A percentile compares a stretch with the other conserved stretches of the same genome.
Evolutionary conservation across 768 basidiomycete species (phyloP).

Genomic region (Termitomyces heimii): DNA sequence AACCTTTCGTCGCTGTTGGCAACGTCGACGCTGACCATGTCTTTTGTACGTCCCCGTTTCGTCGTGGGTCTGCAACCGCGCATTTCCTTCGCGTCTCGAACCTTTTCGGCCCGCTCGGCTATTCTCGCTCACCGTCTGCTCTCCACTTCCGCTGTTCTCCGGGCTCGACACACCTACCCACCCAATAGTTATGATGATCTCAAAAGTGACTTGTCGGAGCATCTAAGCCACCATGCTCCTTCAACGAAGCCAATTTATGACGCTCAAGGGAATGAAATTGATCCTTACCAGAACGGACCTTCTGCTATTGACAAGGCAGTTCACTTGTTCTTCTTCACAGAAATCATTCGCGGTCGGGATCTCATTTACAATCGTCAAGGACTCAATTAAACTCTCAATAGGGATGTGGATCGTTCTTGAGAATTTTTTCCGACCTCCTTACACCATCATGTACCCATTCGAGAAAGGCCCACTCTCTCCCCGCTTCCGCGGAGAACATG

Average conservation of each 20-base stretch:
- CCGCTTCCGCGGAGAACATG: slow-evolving; percentile 98
- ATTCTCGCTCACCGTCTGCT: slow-evolving; percentile 46
- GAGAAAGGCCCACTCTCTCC: slow-evolving; percentile 98
- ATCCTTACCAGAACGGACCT: slow-evolving; percentile 75
- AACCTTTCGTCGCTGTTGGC: slow-evolving; percentile 28
- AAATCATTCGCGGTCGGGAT: slow-evolving; percentile 88
- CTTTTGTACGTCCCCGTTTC: slow-evolving; percentile 47
- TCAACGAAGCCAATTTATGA: slow-evolving; percentile 21
- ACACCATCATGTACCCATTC: slow-evolving; percentile 97
- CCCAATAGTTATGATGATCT: slow-evolving; percentile 25
- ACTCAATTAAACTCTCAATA: slow-evolving; percentile 25
- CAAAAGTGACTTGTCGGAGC: slow-evolving; percentile 31
- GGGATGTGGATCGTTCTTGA: slow-evolving; percentile 98
- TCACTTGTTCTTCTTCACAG: slow-evolving; percentile 97
- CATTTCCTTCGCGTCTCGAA: slow-evolving; percentile 25
- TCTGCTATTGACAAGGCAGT: slow-evolving; percentile 95
- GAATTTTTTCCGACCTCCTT: slow-evolving; percentile 90
- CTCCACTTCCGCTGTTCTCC: slow-evolving; percentile 34
- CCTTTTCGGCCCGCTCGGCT: slow-evolving; percentile 25
- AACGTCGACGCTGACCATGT: slow-evolving; percentile 42
- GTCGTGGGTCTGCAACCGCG: slow-evolving; percentile 48
- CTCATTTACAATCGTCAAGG: not conserved
- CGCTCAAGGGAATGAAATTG: slow-evolving; percentile 45
- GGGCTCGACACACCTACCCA: slow-evolving; percentile 29
- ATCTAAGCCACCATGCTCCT: slow-evolving; percentile 18